Percentiles rank a stretch among this genome's conserved stretches.
phyloP scores from a whole-genome alignment of 2,329 filamentous ascomycete species.

The Ilyonectria destructans region DNA sequence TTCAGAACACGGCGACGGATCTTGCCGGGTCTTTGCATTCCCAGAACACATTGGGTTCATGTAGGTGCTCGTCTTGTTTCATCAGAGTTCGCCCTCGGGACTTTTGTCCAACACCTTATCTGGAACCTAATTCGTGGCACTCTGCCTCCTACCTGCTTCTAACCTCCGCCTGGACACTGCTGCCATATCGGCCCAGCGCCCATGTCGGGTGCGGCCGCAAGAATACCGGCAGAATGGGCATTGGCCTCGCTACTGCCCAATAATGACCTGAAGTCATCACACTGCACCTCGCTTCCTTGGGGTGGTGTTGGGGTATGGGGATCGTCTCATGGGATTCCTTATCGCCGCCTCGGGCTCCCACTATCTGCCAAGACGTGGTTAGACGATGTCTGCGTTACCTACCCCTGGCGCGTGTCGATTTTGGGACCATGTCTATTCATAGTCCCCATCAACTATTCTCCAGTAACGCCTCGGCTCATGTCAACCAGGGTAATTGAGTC shows the following conservation, averaged over 20 bases:
- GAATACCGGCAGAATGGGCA: neutral
- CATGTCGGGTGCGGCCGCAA: neutral
- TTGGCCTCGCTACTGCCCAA: neutral
- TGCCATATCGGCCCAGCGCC: neutral
- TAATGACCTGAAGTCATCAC: too few species aligned
- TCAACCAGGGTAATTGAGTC: neutral
- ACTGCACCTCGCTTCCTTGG: neutral
- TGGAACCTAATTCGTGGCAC: neutral
- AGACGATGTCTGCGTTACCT: neutral
- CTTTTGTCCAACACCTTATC: conserved; percentile 14
- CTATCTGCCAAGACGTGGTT: neutral
- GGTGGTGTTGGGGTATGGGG: neutral
- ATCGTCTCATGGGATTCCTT: neutral
- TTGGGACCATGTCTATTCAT: too few species aligned
- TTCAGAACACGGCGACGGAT: neutral
- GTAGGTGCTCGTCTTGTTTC: neutral
- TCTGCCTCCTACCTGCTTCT: neutral
- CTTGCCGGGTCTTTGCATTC: too few species aligned
- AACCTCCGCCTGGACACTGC: neutral
- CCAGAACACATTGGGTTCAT: neutral
- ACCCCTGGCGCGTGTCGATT: neutral
- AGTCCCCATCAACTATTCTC: neutral
- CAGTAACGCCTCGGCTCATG: neutral
- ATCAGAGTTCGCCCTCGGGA: neutral
- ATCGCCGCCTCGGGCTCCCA: neutral